Evolutionary conservation across 306 rosid genomes (phyloP), one percentile per base, ranked within the genome.

Genomic region (Quercus engelmannii): DNA sequence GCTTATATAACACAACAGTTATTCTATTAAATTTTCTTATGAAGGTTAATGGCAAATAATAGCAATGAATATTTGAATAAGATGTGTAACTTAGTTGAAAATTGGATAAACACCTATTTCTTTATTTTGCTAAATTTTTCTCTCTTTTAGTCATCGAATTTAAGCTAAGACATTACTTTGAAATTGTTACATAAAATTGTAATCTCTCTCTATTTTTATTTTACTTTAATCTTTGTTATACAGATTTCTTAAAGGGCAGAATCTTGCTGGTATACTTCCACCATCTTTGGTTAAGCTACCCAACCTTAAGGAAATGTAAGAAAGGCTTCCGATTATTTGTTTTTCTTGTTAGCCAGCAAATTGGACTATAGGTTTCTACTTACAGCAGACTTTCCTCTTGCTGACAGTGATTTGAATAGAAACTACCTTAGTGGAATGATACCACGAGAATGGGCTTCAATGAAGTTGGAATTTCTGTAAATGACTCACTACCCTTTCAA

Each of bases 231-330:
- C 4, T 19, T 33, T 18, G 13, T 14, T 6, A 54, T 28, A 30
- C 49, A 73, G 76, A 51, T 73, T 18, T 55, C 63, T 52, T 28
- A 52, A 4, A 73, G 46, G 19, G 21, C 84, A 84, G 70, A 80
- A 80, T 69, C 87, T 84, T 26, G 79, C 19, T 12, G 87, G 87
- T n/a, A 78, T 67, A 56, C 80, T 80, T 67, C 82, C 87, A 33
- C 51, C 82, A 63, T 38, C 87, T 0, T 21, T 77, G 35, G 79
- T 13, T 30, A 80, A 84, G 74, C 73, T 84, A 51, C 77, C 74
- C 41, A 57, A 76, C 79, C 79, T 84, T 15, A 84, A 57, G 73
- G 4, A 77, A 46, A 38, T 84, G 87, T 80, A 84, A 1, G 87
- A 26, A 73, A 62, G 69, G 25, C 5, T 63, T 38, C 55, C 46